phyloP scores from a whole-genome alignment of 768 basidiomycete genomes.

The Phlebiopsis flavidoalba region DNA sequence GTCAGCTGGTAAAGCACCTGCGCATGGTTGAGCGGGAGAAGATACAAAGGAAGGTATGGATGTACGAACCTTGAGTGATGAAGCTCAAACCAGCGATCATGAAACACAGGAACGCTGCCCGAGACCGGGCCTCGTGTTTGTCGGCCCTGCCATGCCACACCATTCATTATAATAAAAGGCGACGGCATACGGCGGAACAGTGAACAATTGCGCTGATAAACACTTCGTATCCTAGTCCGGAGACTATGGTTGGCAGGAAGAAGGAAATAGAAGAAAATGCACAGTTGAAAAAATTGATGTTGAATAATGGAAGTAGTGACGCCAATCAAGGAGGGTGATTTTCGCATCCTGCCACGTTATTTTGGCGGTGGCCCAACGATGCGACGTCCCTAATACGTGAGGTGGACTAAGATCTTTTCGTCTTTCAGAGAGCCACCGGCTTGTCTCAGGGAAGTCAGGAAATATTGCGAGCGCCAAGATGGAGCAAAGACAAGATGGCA shows the following conservation, averaged over 20 bases:
- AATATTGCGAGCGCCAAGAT: conserved; percentile 29
- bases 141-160: conserved; percentile 17
- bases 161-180: conserved; percentile 23
- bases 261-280: conserved; percentile 39
- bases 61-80: conserved; percentile 7
- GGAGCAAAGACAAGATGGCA: conserved; percentile 33
- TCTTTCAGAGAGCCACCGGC: conserved; percentile 36
- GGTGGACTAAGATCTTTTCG: conserved; percentile 36
- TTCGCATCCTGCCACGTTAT: conserved; percentile 35
- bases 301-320: conserved; percentile 33
- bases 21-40: too few species aligned
- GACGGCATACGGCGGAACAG: conserved; percentile 42
- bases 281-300: conserved; percentile 39
- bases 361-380: conserved; percentile 25
- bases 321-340: conserved; percentile 30
- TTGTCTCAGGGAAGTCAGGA: conserved; percentile 47
- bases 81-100: conserved; percentile 15
- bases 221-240: conserved; percentile 52
- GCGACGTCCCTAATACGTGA: conserved; percentile 34
- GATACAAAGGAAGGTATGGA: too few species aligned
- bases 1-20: too few species aligned
- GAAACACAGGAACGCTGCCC: conserved; percentile 14
- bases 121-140: conserved; percentile 12
- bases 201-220: conserved; percentile 54
- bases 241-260: conserved; percentile 70